Base-by-base conservation (phyloP, 2,329 filamentous ascomycete species). In the Calonectria pseudoreteaudii region DNA sequence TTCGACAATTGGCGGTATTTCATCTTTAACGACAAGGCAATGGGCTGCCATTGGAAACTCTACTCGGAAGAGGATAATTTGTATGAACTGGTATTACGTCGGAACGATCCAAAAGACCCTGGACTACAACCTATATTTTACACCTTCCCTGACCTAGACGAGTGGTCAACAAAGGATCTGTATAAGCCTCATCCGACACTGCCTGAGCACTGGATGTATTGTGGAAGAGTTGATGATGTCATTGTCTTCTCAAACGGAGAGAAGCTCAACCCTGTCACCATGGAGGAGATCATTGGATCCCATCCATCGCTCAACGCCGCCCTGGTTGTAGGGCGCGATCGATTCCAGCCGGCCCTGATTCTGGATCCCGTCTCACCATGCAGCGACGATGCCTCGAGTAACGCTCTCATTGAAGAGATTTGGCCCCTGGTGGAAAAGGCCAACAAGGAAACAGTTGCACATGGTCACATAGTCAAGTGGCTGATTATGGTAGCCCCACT, bases 171-270 rank as follows among this genome's bases (percentile, higher is more conserved):
- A 7, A 79, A 84, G 1, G 83, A 82, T 47, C 83, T 88, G 66
- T 85, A 81, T 6, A 14, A 30, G 23, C 66, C 70, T 41, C 86
- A 88, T 65, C 86, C 86, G 0, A 83, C 82, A 0, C 68, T 84
- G 1, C 81, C 82, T 0, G 74, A 86, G 49, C 80, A 85, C 72
- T 88, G 77, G 77, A 66, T 66, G 30, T 78, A 74, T 4, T 56
- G 72, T 2, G 76, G 76, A 3, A 75, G 78, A 20, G 23, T 71
- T 0, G 88, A 90, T 71, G 86, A 88, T 72, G 81, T 90, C 52
- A 86, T 90, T 20, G 87, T 90, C 18, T 86, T 90, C 47, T 86
- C 85, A 3, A 89, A 86, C 64, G 88, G 88, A 30, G 87, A 89
- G 81, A 90, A 90, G 78, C 77, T 89, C 11, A 90, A 90, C 73